Evolutionary conservation across 495 filamentous ascomycete genomes (phyloP).

Genomic region (Hamigera avellanea): DNA sequence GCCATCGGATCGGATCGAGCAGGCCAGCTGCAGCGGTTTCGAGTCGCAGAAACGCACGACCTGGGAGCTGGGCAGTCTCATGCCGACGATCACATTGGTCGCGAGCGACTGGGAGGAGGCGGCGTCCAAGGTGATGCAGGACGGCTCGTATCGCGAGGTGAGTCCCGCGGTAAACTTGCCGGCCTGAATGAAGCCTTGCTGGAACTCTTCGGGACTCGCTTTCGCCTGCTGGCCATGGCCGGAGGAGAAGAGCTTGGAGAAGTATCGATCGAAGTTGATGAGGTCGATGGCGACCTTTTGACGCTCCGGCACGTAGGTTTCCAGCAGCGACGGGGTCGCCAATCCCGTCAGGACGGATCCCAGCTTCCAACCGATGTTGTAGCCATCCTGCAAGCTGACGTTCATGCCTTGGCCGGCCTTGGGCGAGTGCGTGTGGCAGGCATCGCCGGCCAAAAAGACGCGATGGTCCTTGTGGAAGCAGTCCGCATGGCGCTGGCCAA

Average conservation of each 20-base stretch:
- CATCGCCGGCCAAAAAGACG: conserved; percentile 54
- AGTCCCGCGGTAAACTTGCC: conserved; percentile 55
- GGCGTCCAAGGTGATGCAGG: conserved; percentile 27
- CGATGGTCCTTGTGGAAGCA: conserved; percentile 46
- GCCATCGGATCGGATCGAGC: conserved; percentile 41
- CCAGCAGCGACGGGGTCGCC: conserved; percentile 42
- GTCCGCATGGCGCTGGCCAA: conserved; percentile 55
- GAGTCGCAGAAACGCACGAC: conserved; percentile 45
- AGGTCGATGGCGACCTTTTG: conserved; percentile 56
- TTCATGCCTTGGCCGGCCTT: conserved; percentile 50
- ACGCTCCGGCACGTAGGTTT: conserved; percentile 61
- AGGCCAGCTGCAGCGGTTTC: conserved; percentile 41
- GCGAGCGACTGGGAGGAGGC: conserved; percentile 21
- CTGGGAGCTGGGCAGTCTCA: conserved; percentile 40
- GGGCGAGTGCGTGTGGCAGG: conserved; percentile 45
- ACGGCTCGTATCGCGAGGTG: conserved; percentile 44
- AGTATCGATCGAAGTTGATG: conserved; percentile 62
- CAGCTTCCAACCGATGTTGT: conserved; percentile 76
- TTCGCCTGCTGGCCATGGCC: conserved; percentile 21
- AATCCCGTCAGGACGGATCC: conserved; percentile 49
- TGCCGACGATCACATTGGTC: conserved; percentile 32
- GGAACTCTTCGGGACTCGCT: conserved; percentile 31
- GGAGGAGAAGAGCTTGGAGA: conserved; percentile 48
- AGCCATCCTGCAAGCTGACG: conserved; percentile 37
- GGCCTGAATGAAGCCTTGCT: conserved; percentile 47